Conservation (phyloP, 1,284 basidiomycete species). For the Boletus hoseneyae region DNA sequence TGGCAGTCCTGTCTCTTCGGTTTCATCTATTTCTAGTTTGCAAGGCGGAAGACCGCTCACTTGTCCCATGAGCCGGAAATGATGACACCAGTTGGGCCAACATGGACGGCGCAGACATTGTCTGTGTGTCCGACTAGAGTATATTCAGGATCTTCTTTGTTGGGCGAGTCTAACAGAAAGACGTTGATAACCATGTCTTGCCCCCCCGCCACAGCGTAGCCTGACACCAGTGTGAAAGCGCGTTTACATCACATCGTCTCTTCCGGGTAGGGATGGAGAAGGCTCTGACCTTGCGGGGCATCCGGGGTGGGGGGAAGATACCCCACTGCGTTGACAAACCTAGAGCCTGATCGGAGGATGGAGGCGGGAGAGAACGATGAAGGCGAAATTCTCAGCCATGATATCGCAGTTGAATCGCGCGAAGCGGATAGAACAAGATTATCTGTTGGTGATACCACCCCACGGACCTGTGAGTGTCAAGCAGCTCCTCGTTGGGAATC, state of each 20-base stretch:
- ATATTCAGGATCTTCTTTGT: constrained; percentile 69
- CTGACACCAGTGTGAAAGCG: constrained; percentile 39
- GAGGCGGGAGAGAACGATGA: constrained; percentile 51
- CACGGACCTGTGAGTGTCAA: constrained; percentile 60
- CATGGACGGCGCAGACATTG: constrained; percentile 88
- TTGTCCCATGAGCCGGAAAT: constrained; percentile 98
- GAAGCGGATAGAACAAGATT: constrained; percentile 83
- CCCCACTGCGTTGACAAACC: constrained; percentile 80
- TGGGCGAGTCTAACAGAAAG: constrained; percentile 56
- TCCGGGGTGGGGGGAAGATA: constrained; percentile 68
- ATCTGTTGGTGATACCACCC: constrained; percentile 64
- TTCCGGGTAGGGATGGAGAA: constrained; percentile 8
- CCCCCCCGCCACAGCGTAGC: constrained; percentile 80
- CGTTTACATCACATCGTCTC: constrained; percentile 2
- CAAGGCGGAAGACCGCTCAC: constrained; percentile 44
- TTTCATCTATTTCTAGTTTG: not conserved
- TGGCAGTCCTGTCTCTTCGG: constrained; percentile 67
- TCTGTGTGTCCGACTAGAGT: constrained; percentile 86
- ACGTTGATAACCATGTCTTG: constrained; percentile 84
- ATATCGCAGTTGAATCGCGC: constrained; percentile 84
- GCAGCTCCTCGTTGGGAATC: constrained; percentile 10
- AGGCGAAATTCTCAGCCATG: constrained; percentile 66
- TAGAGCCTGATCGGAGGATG: constrained; percentile 65
- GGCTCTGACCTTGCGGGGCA: constrained; percentile 60
- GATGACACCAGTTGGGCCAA: constrained; percentile 65